A percentile compares a stretch with the other conserved stretches of the same genome.
These are phyloP conservation scores for Henningerozyma blattae DNA, from an alignment of 805 yeast species.

Conservation along the genomic window DNA sequence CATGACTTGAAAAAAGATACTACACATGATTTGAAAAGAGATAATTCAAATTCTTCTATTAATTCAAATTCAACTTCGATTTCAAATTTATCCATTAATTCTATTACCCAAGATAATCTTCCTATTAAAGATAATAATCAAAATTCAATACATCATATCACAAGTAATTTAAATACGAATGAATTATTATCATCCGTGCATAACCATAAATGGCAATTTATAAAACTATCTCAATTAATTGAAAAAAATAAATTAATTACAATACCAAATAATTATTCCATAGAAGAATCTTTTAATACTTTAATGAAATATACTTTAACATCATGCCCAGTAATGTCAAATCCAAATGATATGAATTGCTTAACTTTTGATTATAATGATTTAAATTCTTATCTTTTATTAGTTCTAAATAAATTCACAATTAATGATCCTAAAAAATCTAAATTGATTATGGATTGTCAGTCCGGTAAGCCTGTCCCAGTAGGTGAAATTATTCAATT, in stretches of 20 bases:
- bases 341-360: slow-evolving; percentile 49
- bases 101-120: no score
- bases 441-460: slow-evolving; percentile 38
- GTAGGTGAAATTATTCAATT: slow-evolving; percentile 78
- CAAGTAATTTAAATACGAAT: background rate
- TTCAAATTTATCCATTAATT: slow-evolving; percentile 18
- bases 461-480: slow-evolving; percentile 81
- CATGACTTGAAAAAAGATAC: no score
- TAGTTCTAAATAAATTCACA: slow-evolving; percentile 65
- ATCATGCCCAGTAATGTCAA: slow-evolving; percentile 66
- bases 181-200: slow-evolving; percentile 11
- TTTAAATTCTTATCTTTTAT: slow-evolving; percentile 70
- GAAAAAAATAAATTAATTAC: slow-evolving; percentile 67
- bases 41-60: slow-evolving; percentile 52
- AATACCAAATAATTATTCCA: slow-evolving; percentile 55
- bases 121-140: no score
- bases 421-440: slow-evolving; percentile 24
- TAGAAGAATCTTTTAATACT: slow-evolving; percentile 80
- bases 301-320: slow-evolving; percentile 64
- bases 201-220: slow-evolving; percentile 52
- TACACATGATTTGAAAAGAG: background rate
- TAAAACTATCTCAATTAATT: slow-evolving; percentile 59
- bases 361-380: slow-evolving; percentile 88
- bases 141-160: no score
- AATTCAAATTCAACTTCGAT: slow-evolving; percentile 34